A percentile compares a stretch with the other conserved stretches of the same genome.
Conservation (phyloP, 1,139 yeast species). For the Kluyveromyces sp. region DNA sequence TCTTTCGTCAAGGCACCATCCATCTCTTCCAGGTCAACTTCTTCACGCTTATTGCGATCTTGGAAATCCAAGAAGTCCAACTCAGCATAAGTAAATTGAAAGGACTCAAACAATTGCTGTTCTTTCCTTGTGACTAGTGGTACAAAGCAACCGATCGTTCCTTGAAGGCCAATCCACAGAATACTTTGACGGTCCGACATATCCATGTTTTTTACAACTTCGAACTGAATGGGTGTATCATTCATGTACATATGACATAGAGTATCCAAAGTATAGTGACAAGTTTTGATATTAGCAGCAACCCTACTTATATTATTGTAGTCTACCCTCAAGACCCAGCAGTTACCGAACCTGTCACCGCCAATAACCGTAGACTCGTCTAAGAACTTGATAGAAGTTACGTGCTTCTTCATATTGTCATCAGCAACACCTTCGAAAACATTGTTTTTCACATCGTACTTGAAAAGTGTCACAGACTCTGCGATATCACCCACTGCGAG, state of each 20-base stretch:
- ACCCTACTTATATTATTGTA: conserved; percentile 20
- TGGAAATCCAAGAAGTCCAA: conserved; percentile 21
- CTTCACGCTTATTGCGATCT: conserved; percentile 4
- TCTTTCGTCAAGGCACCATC: conserved; percentile 1
- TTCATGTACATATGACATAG: conserved; percentile 58
- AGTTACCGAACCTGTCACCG: conserved; percentile 87
- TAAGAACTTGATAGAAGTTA: conserved; percentile 50
- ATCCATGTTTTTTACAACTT: conserved; percentile 23
- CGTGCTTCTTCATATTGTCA: conserved; percentile 61
- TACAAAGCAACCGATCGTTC: conserved; percentile 64
- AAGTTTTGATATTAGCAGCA: conserved; percentile 23
- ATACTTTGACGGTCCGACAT: conserved; percentile 55
- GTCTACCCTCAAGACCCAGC: conserved; percentile 60
- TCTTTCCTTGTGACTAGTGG: conserved; percentile 65
- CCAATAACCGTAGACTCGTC: conserved; percentile 73
- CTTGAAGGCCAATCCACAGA: conserved; percentile 70
- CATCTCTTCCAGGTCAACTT: conserved; percentile 4
- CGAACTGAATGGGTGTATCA: conserved; percentile 63
- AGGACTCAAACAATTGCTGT: conserved; percentile 45
- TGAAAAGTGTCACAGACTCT: conserved; percentile 53
- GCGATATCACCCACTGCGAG: conserved; percentile 62
- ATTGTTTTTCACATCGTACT: conserved; percentile 45
- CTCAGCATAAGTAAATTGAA: conserved; percentile 45
- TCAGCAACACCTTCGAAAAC: conserved; percentile 57
- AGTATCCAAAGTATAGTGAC: conserved; percentile 43